Conservation (phyloP, 495 filamentous ascomycete species). For the Penicillium riverlandense region DNA sequence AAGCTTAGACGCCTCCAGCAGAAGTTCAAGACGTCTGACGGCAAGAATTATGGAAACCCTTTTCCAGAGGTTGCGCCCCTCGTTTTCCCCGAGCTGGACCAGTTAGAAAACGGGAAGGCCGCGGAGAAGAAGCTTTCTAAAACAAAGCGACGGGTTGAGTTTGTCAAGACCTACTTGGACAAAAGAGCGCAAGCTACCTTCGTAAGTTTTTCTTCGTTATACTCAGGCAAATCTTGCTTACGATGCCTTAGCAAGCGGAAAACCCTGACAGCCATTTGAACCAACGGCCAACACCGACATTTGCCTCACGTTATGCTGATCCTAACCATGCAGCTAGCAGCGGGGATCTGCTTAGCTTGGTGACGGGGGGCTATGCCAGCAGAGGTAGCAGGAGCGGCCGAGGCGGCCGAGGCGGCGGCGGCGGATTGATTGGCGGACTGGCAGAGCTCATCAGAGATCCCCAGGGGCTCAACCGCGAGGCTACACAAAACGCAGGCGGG, state of each 20-base stretch:
- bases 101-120: not conserved
- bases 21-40: constrained; percentile 23
- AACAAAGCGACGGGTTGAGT: constrained; percentile 16
- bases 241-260: constrained; percentile 5
- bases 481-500: not conserved
- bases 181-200: constrained; percentile 34
- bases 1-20: not conserved
- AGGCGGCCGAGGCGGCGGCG: not conserved
- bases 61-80: constrained; percentile 41
- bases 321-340: constrained; percentile 29
- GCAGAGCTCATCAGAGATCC: not conserved
- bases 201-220: constrained; percentile 40
- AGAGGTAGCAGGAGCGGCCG: constrained; percentile 1
- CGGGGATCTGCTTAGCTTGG: not conserved
- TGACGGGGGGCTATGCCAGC: constrained; percentile 18
- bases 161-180: constrained; percentile 41
- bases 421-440: too few relatives aligned
- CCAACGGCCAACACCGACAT: constrained; percentile 14
- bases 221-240: not conserved
- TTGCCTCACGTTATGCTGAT: constrained; percentile 37
- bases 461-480: not conserved
- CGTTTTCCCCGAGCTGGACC: constrained; percentile 31
- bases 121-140: constrained; percentile 3
- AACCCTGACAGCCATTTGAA: constrained; percentile 13
- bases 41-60: constrained; percentile 33